Evolutionary conservation across 2,329 filamentous ascomycete genomes (phyloP).

Genomic region (Trichothecium roseum): DNA sequence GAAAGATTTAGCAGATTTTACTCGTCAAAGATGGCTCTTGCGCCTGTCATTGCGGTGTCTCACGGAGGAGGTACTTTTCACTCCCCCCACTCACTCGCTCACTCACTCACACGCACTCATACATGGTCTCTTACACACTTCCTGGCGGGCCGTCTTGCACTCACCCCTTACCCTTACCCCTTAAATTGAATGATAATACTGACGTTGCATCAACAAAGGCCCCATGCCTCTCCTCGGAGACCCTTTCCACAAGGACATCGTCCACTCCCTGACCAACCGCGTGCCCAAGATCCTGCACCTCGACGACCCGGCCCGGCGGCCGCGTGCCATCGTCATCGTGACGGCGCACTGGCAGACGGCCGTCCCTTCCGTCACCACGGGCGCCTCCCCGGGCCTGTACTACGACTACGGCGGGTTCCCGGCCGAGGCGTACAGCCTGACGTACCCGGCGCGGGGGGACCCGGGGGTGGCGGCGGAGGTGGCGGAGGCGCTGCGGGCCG

Average conservation of each 20-base stretch:
- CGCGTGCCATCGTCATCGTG: slow-evolving; percentile 42
- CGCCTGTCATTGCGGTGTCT: slow-evolving; percentile 35
- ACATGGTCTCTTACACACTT: neutral
- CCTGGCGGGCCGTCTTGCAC: too few species aligned
- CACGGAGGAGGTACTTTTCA: slow-evolving; percentile 33
- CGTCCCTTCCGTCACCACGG: slow-evolving; percentile 40
- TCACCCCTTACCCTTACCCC: neutral
- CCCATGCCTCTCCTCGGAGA: slow-evolving; percentile 50
- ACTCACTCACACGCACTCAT: too few species aligned
- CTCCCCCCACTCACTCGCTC: neutral
- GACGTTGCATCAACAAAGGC: slow-evolving; percentile 18
- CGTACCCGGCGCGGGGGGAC: slow-evolving; percentile 45
- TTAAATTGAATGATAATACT: neutral
- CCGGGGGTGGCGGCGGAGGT: slow-evolving; percentile 41
- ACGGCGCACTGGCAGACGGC: slow-evolving; percentile 47
- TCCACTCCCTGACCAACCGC: slow-evolving; percentile 37
- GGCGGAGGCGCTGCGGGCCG: slow-evolving; percentile 29
- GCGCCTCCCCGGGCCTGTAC: slow-evolving; percentile 31
- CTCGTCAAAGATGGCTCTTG: slow-evolving; percentile 25
- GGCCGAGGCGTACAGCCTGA: slow-evolving; percentile 40
- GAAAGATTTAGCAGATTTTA: slow-evolving; percentile 1
- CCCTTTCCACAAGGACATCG: slow-evolving; percentile 38
- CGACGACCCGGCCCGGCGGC: slow-evolving; percentile 35
- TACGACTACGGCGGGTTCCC: slow-evolving; percentile 55
- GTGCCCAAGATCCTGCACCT: slow-evolving; percentile 47